Base-by-base conservation (phyloP, 805 yeast species). In the Danielia oregonensis region DNA sequence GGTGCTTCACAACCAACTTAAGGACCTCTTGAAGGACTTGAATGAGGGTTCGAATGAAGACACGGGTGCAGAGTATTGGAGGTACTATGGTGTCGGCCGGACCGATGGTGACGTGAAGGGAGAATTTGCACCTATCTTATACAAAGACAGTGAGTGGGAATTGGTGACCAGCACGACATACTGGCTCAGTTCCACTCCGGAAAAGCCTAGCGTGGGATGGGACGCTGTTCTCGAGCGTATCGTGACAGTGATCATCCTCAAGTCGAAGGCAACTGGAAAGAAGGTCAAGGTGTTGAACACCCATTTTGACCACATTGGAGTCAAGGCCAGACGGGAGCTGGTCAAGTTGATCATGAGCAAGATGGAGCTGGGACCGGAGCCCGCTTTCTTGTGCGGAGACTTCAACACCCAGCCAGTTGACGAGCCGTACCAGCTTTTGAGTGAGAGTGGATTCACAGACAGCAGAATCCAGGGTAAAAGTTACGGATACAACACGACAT, bases 401-500 rank as follows among this genome's bases (percentile, higher is more conserved):
- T 61, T 66, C 45, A 66, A 66, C 43, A 65, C 71, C 3, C 53
- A 65, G 35, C 71, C 71, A 7, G 49, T 48, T 0, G 71, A 61
- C 39, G 64, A 59, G 39, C 72, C 72, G 1, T 66, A 65, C 39
- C 46, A 45, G 24, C 60, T 71, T 2, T 55, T 75, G 24, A 44
- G 59, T 4, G 37, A 48, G 9, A 49, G 60, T 9, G 70, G 68
- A 3, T 56, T 61, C 37, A 54, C 58, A 31, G 78, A 72, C 43
- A 59, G 69, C 33, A 42, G 70, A 2, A 40, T 53, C 8, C 46
- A 59, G 32, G 54, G 52, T 10, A 54, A 54, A 25, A 27, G 46
- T 1, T 76, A 74, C 43, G 80, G 79, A 0, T 63, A 61, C 37
- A 42, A 42, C 14, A 41, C 58, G 16, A 75, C 80, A 0, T 74